Base-by-base conservation (phyloP, 208 protist genomes). In the Leishmania mexicana region DNA sequence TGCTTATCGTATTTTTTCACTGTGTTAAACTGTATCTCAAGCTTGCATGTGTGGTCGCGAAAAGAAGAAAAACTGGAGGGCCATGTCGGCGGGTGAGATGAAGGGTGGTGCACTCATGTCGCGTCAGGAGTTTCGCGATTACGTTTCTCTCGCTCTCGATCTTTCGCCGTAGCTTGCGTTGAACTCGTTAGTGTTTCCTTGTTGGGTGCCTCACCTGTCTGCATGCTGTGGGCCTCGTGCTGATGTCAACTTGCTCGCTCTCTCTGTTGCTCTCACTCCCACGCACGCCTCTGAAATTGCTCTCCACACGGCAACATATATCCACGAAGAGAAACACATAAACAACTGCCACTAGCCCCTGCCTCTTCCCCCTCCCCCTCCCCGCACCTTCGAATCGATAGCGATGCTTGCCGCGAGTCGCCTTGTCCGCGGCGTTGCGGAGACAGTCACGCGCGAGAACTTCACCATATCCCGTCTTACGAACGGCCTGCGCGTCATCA, bases 401-500 rank as follows among this genome's bases (percentile, higher is more conserved):
- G 70, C 49, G 0, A 97, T 96, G 94, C 79, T 97, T 24, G 81
- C 88, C 0, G 73, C 60, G 31, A 87, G 81, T 77, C 71, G 82
- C 31, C 67, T 88, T 13, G n/a, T 47, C 13, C 90, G 90, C 28
- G 79, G 75, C n/a, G 87, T 95, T 45, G 90, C 90, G 3, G 73
- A 84, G 24, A 96, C 90, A 2, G 40, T 89, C 35, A 82, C 15
- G 49, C 93, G 93, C 45, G 94, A 96, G 49, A 91, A 90, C 78
- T 96, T 96, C 80, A 87, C 79, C 5, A 80, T 95, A 42, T 96
- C 95, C 0, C 91, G 88, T 21, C 87, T 98, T 6, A 85, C 81
- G 38, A 96, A 87, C 57, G 96, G 96, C 40, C 80, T 98, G 64
- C 94, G 94, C 40, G 92, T 98, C 57, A 82, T 97, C 45, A 97